These are phyloP conservation scores for Tephrocybe sp. DNA, from an alignment of 768 basidiomycete species.

Conservation along the genomic window DNA sequence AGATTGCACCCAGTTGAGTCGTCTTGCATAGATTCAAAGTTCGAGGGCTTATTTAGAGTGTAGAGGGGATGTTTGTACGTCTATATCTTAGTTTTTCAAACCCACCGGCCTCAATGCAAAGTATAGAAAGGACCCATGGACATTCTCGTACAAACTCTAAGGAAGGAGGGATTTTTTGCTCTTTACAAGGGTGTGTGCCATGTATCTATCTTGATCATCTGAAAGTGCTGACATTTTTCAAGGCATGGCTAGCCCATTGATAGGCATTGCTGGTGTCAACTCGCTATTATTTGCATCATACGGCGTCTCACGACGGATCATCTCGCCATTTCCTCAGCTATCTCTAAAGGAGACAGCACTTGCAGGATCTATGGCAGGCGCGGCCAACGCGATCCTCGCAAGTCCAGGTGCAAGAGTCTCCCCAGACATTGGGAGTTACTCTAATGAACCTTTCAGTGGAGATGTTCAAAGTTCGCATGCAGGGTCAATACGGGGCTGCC, in stretches of 20 bases:
- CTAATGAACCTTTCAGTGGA: conserved; percentile 55
- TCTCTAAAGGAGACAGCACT: conserved; percentile 76
- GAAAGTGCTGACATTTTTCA: not conserved
- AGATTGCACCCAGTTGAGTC: conserved; percentile 76
- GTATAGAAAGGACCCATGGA: conserved; percentile 90
- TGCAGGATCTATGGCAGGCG: conserved; percentile 93
- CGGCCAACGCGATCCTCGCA: conserved; percentile 85
- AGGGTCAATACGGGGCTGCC: conserved; percentile 86
- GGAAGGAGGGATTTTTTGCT: conserved; percentile 90
- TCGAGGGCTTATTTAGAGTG: conserved; percentile 5
- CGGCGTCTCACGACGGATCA: conserved; percentile 71
- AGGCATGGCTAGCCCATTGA: conserved; percentile 90
- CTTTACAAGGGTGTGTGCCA: conserved; percentile 88
- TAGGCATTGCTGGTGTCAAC: conserved; percentile 96
- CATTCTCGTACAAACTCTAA: conserved; percentile 76
- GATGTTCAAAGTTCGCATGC: conserved; percentile 99
- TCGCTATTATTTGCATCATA: conserved; percentile 94
- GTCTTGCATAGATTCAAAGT: conserved; percentile 1
- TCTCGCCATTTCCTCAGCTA: conserved; percentile 88
- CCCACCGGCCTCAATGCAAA: not conserved
- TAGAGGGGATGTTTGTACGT: conserved; percentile 89
- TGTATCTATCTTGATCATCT: not conserved
- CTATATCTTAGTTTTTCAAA: not conserved
- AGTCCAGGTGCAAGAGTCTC: conserved; percentile 66
- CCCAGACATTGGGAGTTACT: not conserved